Base-by-base conservation (phyloP, 2,329 filamentous ascomycete genomes). In the Tolypocladium tropicale region DNA sequence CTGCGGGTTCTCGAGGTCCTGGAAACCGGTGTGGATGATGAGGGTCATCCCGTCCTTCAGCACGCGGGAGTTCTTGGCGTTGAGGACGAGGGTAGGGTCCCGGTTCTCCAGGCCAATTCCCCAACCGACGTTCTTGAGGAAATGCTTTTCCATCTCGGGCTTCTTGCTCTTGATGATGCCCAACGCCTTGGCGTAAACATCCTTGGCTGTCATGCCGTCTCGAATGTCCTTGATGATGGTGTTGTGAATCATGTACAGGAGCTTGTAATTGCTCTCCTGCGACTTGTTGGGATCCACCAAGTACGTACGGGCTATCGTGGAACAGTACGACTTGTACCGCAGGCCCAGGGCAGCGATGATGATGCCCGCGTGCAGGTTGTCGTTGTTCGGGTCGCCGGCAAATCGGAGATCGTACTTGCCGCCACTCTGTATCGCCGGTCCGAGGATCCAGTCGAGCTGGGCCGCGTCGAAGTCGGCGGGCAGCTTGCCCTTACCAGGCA, bases 11-110 rank as follows among this genome's bases (percentile, higher is more conserved):
- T 91, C 86, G 51, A 99, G 82, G 67, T 97, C 92, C 57, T 85
- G 87, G 66, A 99, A 89, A 12, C 93, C 92, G 5, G 93, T 94
- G 34, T 89, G 91, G 64, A 99, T 83, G 65, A 88, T 89, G 14
- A 99, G 79, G 0, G 94, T 99, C 94, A 99, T 99, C 61, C 95
- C 95, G 67, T 97, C 95, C 72, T 93, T 95, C 56, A 99, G 76
- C 6, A 82, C 80, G 53, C 92, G 84, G 32, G 77, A 79, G 69
- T 92, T 97, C 76, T 99, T 99, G 58, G 79, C 88, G 65, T 90
- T 97, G 39, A 99, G 76, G 2, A 94, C 73, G 58, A 99, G 80
- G 5, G 90, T 93, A 3, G 81, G 76, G 68, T 99, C 94, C 64
- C 89, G 85, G 61, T 88, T 88, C 75, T 99, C 95, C 48, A 97